Evolutionary conservation across 192 early-diverging fungal genomes (phyloP).

Genomic region (Linnemannia exigua): DNA sequence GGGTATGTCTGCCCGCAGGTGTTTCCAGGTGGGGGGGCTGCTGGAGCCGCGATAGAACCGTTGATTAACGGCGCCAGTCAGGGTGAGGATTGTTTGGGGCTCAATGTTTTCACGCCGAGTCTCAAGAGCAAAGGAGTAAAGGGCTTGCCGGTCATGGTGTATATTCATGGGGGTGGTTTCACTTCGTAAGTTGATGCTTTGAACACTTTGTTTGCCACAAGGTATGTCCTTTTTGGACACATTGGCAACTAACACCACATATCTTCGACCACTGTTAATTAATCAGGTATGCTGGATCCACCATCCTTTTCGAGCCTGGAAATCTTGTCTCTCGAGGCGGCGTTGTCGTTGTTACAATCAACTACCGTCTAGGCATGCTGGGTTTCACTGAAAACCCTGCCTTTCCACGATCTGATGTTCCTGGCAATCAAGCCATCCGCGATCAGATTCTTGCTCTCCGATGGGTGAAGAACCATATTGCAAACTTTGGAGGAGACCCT

Average conservation of each 20-base stretch:
- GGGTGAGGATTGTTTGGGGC: slow-evolving; percentile 64
- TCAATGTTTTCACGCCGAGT: slow-evolving; percentile 64
- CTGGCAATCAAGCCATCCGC: slow-evolving; percentile 41
- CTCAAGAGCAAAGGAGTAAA: slow-evolving; percentile 9
- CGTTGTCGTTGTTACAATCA: slow-evolving; percentile 57
- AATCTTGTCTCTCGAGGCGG: slow-evolving; percentile 30
- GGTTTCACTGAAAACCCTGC: slow-evolving; percentile 48
- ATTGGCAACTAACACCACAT: background rate
- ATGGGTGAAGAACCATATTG: slow-evolving; percentile 69
- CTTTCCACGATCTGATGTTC: background rate
- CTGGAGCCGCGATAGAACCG: background rate
- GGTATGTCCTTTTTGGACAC: background rate
- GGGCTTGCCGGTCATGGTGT: slow-evolving; percentile 69
- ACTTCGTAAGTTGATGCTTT: background rate
- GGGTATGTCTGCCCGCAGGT: slow-evolving; percentile 29
- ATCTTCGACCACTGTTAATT: background rate
- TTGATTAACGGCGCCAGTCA: slow-evolving; percentile 14
- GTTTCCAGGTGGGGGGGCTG: no score
- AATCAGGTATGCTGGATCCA: background rate
- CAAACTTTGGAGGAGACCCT: slow-evolving; percentile 68
- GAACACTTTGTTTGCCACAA: background rate
- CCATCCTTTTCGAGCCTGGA: slow-evolving; percentile 32
- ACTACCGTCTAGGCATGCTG: slow-evolving; percentile 68
- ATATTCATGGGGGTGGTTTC: slow-evolving; percentile 70
- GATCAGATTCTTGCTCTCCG: slow-evolving; percentile 66